These are phyloP conservation scores for Phialophora verrucosa DNA, from an alignment of 2,329 filamentous ascomycete species.

Conservation along the genomic window DNA sequence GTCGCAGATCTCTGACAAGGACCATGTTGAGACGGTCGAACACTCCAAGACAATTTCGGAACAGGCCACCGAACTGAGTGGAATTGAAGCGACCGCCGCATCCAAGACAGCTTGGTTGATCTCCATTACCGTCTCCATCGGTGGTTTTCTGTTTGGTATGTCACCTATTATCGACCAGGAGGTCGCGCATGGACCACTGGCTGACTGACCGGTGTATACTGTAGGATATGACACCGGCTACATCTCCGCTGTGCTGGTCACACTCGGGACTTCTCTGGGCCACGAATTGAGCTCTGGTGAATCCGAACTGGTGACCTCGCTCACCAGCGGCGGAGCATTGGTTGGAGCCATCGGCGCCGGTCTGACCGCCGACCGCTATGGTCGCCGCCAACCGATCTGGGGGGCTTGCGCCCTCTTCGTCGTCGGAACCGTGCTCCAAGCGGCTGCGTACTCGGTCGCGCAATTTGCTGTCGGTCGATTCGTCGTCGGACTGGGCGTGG, in stretches of 20 bases:
- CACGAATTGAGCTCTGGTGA: conserved; percentile 55
- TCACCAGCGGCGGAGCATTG: conserved; percentile 63
- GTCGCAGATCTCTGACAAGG: conserved; percentile 40
- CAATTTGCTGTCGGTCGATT: conserved; percentile 54
- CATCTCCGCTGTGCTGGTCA: conserved; percentile 65
- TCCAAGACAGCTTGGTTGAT: conserved; percentile 60
- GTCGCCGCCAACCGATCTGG: conserved; percentile 55
- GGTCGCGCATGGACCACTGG: neutral
- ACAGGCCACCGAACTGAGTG: conserved; percentile 12
- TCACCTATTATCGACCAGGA: neutral
- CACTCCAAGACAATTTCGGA: conserved; percentile 18
- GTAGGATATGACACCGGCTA: conserved; percentile 65
- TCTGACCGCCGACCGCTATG: conserved; percentile 58
- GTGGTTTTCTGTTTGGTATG: conserved; percentile 61
- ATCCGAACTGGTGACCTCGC: conserved; percentile 64
- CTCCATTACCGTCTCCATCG: conserved; percentile 63
- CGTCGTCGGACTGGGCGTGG: conserved; percentile 54
- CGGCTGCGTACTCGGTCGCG: conserved; percentile 47
- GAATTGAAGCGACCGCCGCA: conserved; percentile 48
- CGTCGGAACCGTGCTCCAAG: conserved; percentile 52
- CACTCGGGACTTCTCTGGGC: conserved; percentile 57
- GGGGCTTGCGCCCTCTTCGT: conserved; percentile 53
- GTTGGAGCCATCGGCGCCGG: conserved; percentile 61
- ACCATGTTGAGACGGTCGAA: conserved; percentile 36
- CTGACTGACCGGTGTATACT: neutral